Evolutionary conservation across 1,284 basidiomycete species (phyloP).

Genomic region (Apiotrichum gamsii): DNA sequence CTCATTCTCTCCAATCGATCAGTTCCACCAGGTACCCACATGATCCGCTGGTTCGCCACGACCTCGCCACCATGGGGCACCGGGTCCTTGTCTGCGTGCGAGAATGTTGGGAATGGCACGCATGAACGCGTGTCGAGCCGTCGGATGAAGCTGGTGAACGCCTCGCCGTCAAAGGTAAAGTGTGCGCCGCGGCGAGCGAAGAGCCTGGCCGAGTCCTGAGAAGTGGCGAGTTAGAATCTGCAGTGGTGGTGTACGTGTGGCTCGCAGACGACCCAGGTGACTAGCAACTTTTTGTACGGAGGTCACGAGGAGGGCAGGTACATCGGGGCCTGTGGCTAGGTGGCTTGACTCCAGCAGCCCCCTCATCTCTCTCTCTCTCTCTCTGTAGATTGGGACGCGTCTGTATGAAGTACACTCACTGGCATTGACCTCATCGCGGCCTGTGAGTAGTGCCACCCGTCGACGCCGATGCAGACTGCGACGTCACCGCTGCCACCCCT

Average conservation of each 20-base stretch:
- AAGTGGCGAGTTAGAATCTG: too few species aligned
- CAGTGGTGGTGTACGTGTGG: too few species aligned
- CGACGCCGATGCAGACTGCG: conserved; percentile 49
- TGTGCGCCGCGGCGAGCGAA: conserved; percentile 9
- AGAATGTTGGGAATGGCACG: conserved; percentile 9
- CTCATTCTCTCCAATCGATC: neutral
- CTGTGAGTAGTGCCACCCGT: conserved; percentile 52
- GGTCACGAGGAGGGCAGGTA: too few species aligned
- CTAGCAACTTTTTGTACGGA: too few species aligned
- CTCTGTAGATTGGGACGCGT: too few species aligned
- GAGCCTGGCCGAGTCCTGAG: conserved; percentile 2
- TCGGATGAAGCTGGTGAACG: conserved; percentile 1
- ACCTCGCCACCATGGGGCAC: conserved; percentile 1
- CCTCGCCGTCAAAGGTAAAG: conserved; percentile 9
- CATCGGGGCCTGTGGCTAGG: too few species aligned
- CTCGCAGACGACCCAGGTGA: too few species aligned
- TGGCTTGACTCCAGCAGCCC: neutral
- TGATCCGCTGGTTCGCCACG: neutral
- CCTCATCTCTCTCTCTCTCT: neutral
- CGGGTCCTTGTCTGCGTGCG: conserved; percentile 13
- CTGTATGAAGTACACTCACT: neutral
- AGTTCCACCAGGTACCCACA: neutral
- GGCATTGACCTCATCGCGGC: conserved; percentile 29
- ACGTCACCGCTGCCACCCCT: neutral
- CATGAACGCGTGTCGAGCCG: neutral